Evolutionary conservation across 192 early-diverging fungal species (phyloP).

Genomic region (Spinellus fusiger): DNA sequence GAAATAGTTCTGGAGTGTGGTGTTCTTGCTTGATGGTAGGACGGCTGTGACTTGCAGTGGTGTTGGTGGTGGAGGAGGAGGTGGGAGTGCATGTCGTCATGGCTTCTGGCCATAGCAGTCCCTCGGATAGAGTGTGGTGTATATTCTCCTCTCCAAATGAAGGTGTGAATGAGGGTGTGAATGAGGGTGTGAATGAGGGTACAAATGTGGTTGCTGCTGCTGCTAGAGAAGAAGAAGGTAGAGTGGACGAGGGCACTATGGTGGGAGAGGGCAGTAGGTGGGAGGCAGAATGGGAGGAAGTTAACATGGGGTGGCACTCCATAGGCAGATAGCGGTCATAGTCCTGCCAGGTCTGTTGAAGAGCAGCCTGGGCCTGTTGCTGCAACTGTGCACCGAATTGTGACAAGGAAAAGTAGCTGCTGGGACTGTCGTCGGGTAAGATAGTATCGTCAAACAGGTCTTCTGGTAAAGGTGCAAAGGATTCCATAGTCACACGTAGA

Average conservation of each 20-base stretch:
- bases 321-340: conserved; percentile 11
- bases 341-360: conserved; percentile 15
- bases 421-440: neutral
- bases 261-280: neutral
- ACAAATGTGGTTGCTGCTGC: conserved; percentile 13
- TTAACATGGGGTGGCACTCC: conserved; percentile 18
- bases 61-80: conserved; percentile 12
- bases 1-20: neutral
- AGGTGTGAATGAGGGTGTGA: too few species aligned
- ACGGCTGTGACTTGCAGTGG: neutral
- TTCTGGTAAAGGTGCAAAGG: conserved; percentile 10
- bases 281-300: conserved; percentile 10
- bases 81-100: conserved; percentile 8
- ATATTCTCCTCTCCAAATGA: too few species aligned
- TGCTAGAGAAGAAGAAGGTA: neutral
- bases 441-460: conserved; percentile 11
- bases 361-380: conserved; percentile 10
- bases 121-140: too few species aligned
- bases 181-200: conserved; percentile 9
- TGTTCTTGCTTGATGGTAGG: neutral
- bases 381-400: conserved; percentile 11
- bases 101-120: neutral
- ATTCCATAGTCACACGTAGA: conserved; percentile 9
- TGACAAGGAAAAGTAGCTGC: conserved; percentile 6
- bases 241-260: neutral